Conservation (phyloP, 108 stramenopile genomes). For the Pseudonitzschia multiseries region DNA sequence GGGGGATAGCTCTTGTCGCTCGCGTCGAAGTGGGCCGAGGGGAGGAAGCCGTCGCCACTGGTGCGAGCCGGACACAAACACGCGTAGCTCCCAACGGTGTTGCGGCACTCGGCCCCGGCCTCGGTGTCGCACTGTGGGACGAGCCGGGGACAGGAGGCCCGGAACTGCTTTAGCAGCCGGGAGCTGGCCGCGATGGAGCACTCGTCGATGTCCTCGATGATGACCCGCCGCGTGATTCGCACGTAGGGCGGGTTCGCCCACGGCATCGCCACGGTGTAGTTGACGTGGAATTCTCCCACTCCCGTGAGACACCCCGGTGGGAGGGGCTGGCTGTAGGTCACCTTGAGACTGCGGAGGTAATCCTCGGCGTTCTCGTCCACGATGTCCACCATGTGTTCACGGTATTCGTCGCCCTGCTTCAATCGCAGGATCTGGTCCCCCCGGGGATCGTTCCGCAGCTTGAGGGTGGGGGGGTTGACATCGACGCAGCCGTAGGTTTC, state of each 20-base stretch:
- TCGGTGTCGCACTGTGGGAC: slow-evolving; percentile 80
- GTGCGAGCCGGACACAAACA: slow-evolving; percentile 86
- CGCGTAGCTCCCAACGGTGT: slow-evolving; percentile 84
- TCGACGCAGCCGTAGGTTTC: slow-evolving; percentile 86
- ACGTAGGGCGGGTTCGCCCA: slow-evolving; percentile 79
- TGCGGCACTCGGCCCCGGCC: slow-evolving; percentile 75
- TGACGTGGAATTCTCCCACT: slow-evolving; percentile 87
- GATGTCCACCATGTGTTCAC: slow-evolving; percentile 86
- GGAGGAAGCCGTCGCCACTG: slow-evolving; percentile 83
- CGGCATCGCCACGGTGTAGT: slow-evolving; percentile 90
- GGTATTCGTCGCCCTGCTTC: slow-evolving; percentile 84
- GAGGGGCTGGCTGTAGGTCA: slow-evolving; percentile 79
- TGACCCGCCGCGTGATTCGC: slow-evolving; percentile 67
- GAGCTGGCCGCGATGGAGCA: slow-evolving; percentile 44
- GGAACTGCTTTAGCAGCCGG: slow-evolving; percentile 24
- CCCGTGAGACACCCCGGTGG: slow-evolving; percentile 79
- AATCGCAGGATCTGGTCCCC: slow-evolving; percentile 51
- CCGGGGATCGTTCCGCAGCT: slow-evolving; percentile 53
- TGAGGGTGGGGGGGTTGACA: slow-evolving; percentile 70
- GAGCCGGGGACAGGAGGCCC: slow-evolving; percentile 61
- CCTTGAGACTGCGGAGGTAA: slow-evolving; percentile 77
- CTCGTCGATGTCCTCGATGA: slow-evolving; percentile 92
- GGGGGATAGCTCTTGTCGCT: neutral
- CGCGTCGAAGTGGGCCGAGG: slow-evolving; percentile 37
- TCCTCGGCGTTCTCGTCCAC: slow-evolving; percentile 89